Evolutionary conservation across 352 stramenopile genomes (phyloP), one percentile per base, ranked within the genome.

Genomic region (Pythium rhizo-oryzae): DNA sequence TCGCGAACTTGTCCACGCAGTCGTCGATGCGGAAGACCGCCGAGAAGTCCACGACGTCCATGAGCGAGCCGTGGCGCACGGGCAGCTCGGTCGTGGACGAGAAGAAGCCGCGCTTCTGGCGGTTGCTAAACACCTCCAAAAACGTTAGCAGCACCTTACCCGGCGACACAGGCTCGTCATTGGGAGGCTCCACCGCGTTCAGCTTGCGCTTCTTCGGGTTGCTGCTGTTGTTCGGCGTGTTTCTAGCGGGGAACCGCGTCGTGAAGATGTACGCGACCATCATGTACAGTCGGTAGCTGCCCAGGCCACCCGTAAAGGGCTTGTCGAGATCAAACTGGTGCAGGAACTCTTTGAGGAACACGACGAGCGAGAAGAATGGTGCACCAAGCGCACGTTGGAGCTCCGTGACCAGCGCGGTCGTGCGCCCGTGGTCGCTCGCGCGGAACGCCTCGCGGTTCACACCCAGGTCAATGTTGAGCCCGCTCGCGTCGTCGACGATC

Each of bases 251-350:
- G 9, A 81, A 74, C 28, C 56, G 59, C 15, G 53, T 60, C 11
- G 62, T 70, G 64, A 92, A 85, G 16, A 94, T 73, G 53, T 78
- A 86, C 11, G 83, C 84, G 23, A 93, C 81, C 84, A 94, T 93
- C 66, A 93, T 80, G 52, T 94, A 94, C 21, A 94, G 68, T 3
- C 87, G 80, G 62, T 88, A 94, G 70, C 87, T 93, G 7, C 84
- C 87, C 15, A 94, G 69, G 0, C 87, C 87, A 16, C 84, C 87
- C 12, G 84, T 92, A 59, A 89, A 93, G 8, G 83, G 87, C 52
- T 93, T 94, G 75, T 93, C 83, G 6, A 94, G 70, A 2, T 88
- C 80, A 30, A 89, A 90, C 57, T 93, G 81, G 54, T 92, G 80
- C 62, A 93, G 33, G 63, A 92, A 92, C 65, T 93, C 84, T 64